Evolutionary conservation across 2,329 filamentous ascomycete species (phyloP).

Genomic region (Claviceps lovelessii): DNA sequence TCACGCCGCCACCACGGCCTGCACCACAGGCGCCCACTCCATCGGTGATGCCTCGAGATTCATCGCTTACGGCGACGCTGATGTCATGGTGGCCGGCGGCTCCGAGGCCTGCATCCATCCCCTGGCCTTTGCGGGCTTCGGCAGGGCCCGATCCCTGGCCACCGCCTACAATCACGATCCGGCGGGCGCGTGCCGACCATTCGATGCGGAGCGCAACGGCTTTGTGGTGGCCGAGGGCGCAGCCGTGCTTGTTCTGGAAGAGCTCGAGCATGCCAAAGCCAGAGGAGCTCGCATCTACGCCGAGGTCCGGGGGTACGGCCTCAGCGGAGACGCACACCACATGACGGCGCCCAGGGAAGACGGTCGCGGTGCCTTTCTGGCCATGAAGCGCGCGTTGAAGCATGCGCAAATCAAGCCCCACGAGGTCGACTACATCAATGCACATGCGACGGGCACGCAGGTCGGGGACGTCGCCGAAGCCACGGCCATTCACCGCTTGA

Average conservation of each 20-base stretch:
- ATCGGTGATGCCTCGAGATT: constrained; percentile 89
- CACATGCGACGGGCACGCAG: constrained; percentile 78
- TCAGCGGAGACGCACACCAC: constrained; percentile 81
- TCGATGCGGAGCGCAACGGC: constrained; percentile 64
- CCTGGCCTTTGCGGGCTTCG: constrained; percentile 81
- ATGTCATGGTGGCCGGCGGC: constrained; percentile 93
- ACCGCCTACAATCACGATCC: constrained; percentile 67
- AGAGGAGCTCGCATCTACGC: constrained; percentile 75
- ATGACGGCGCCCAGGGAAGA: constrained; percentile 81
- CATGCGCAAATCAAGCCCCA: constrained; percentile 55
- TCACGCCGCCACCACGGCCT: constrained; percentile 84
- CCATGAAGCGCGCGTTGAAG: constrained; percentile 73
- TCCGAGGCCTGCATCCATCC: constrained; percentile 94
- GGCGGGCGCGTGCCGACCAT: constrained; percentile 62
- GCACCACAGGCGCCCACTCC: constrained; percentile 89
- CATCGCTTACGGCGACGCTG: constrained; percentile 78
- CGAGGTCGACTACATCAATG: constrained; percentile 82
- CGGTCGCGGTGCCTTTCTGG: constrained; percentile 64
- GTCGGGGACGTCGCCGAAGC: constrained; percentile 86
- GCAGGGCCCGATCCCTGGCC: constrained; percentile 70
- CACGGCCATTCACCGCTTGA: constrained; percentile 60
- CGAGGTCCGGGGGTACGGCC: constrained; percentile 77
- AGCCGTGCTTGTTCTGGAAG: constrained; percentile 76
- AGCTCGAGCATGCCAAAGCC: constrained; percentile 70
- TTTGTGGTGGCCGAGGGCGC: constrained; percentile 93